phyloP scores from a whole-genome alignment of 257 asterid species.

The Gentiana straminea region DNA sequence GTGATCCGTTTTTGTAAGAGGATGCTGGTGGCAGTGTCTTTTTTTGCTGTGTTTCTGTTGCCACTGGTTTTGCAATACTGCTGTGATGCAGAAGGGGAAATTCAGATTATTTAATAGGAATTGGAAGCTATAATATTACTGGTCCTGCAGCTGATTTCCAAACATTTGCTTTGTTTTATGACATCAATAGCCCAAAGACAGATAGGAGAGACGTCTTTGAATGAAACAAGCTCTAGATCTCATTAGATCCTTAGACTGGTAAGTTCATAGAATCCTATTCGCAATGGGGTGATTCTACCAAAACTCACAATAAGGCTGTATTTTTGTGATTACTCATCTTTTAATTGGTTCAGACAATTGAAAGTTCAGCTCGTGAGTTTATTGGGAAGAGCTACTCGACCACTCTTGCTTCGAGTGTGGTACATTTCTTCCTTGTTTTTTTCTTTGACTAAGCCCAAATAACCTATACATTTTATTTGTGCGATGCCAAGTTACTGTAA shows the following conservation, averaged over 20 bases:
- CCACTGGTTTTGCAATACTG: no score
- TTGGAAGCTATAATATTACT: no score
- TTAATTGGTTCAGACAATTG: conserved; percentile 65
- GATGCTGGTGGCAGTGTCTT: no score
- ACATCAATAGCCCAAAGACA: conserved; percentile 68
- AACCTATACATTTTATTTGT: neutral
- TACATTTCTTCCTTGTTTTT: conserved; percentile 26
- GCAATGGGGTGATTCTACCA: neutral
- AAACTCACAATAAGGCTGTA: neutral
- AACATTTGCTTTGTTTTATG: conserved; percentile 10
- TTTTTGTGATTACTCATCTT: neutral
- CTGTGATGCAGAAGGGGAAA: no score
- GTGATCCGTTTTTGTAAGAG: no score
- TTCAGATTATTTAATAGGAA: no score
- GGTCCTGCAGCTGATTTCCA: no score
- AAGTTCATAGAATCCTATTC: conserved; percentile 10
- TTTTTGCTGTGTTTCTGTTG: no score
- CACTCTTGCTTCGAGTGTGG: conserved; percentile 98
- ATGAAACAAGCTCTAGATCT: conserved; percentile 96
- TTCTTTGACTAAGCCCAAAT: no score
- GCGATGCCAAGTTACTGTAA: no score
- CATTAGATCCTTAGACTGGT: conserved; percentile 99
- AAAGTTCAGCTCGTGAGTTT: conserved; percentile 97
- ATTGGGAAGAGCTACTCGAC: conserved; percentile 92
- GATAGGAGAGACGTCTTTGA: conserved; percentile 86